These are phyloP conservation scores for Diaporthe citrichinensis DNA, from an alignment of 2,329 filamentous ascomycete species.

Conservation along the genomic window DNA sequence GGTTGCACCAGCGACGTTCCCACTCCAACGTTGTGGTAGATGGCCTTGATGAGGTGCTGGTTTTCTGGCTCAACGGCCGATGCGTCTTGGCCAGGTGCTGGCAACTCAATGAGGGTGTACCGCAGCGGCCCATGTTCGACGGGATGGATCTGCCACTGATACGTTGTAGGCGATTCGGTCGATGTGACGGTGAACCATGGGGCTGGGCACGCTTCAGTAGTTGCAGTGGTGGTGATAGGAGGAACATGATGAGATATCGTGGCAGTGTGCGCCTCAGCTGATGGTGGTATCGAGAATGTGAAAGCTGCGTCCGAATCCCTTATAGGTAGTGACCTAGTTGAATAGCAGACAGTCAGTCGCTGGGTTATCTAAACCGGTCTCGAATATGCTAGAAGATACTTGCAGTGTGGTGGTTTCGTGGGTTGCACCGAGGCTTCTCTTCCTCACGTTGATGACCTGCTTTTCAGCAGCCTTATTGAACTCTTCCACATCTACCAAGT, in stretches of 20 bases:
- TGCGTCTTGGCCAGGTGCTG: not conserved
- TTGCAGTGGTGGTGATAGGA: not conserved
- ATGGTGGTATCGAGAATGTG: not conserved
- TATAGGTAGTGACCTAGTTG: not conserved
- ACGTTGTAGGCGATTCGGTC: not conserved
- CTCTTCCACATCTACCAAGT: not conserved
- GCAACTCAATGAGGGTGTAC: conserved; percentile 16
- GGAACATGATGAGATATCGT: not conserved
- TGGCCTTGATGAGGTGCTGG: conserved; percentile 8
- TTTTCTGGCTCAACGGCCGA: not conserved
- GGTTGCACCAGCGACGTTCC: not conserved
- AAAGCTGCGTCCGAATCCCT: not conserved
- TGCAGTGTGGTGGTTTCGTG: not conserved
- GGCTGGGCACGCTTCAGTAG: not conserved
- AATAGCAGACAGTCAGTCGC: not conserved
- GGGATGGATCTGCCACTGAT: conserved; percentile 27
- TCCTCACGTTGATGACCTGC: not conserved
- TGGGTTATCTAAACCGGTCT: not conserved
- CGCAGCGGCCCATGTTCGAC: not conserved
- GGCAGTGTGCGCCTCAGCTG: not conserved
- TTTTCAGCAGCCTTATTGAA: not conserved
- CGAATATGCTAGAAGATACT: not conserved
- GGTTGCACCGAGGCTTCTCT: not conserved
- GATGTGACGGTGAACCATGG: not conserved
- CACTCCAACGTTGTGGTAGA: conserved; percentile 15